A percentile compares a stretch with the other conserved stretches of the same genome.
Conservation (phyloP, 139 green algal species). For the Chlorella vulgaris region DNA sequence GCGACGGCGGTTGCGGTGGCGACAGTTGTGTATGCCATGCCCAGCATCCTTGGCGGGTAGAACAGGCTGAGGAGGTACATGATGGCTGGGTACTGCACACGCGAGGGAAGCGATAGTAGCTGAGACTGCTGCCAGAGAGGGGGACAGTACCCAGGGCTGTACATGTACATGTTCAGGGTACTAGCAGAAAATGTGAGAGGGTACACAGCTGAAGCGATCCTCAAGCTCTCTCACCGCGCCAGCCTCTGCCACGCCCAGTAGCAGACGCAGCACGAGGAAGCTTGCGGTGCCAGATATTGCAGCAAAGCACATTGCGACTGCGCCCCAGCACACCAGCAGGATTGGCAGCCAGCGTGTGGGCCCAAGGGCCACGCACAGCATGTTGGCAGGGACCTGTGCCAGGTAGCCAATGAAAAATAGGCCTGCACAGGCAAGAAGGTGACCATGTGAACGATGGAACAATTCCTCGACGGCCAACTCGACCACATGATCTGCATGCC, state of each 20-base stretch:
- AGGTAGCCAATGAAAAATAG: conserved; percentile 74
- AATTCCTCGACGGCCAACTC: no score
- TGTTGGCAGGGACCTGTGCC: conserved; percentile 33
- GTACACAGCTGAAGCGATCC: no score
- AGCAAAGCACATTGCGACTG: conserved; percentile 49
- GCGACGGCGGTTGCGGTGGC: conserved; percentile 21
- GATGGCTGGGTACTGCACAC: conserved; percentile 26
- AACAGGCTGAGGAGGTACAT: conserved; percentile 37
- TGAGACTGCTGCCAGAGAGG: no score
- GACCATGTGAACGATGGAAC: no score
- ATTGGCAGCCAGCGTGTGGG: conserved; percentile 46
- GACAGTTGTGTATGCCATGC: conserved; percentile 27
- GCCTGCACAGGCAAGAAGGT: conserved; percentile 22
- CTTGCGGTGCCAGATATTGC: conserved; percentile 29
- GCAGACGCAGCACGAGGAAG: conserved; percentile 51
- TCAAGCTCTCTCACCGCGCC: conserved; percentile 14
- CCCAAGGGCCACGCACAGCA: conserved; percentile 46
- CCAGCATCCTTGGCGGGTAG: conserved; percentile 19
- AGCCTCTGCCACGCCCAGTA: conserved; percentile 29
- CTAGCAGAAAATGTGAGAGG: background rate
- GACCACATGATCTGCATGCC: background rate
- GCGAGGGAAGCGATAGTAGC: background rate
- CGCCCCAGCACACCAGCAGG: conserved; percentile 54
- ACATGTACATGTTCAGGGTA: no score
- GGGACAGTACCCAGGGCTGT: no score